These are phyloP conservation scores for Botrytis cinerea DNA, from an alignment of 2,329 filamentous ascomycete genomes.

Conservation along the genomic window DNA sequence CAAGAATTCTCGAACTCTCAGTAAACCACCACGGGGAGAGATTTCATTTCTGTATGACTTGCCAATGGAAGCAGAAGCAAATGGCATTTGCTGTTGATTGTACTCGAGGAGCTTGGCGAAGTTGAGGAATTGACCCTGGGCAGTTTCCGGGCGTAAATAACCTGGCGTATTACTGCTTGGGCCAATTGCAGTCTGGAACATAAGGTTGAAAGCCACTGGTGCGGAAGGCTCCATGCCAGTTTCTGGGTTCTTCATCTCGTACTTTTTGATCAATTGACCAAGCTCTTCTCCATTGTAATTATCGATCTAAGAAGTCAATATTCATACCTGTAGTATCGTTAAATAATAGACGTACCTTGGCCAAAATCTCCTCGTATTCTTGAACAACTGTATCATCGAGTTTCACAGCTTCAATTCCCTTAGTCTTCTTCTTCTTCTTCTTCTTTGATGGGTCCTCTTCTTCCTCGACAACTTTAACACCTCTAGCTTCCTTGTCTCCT, in stretches of 20 bases:
- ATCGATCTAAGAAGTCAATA: conserved; percentile 63
- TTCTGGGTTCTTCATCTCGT: conserved; percentile 84
- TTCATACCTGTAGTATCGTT: neutral
- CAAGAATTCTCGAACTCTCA: conserved; percentile 93
- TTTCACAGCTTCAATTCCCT: conserved; percentile 75
- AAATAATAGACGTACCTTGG: conserved; percentile 51
- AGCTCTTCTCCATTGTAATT: conserved; percentile 90
- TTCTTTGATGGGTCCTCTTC: conserved; percentile 72
- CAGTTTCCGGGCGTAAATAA: conserved; percentile 90
- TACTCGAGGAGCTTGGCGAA: conserved; percentile 96
- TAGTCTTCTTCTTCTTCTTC: conserved; percentile 92
- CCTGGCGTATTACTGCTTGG: conserved; percentile 84
- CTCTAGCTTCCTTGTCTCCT: conserved; percentile 89
- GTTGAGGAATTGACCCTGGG: conserved; percentile 96
- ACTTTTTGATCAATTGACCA: conserved; percentile 84
- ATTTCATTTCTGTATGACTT: conserved; percentile 99
- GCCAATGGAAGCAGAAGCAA: conserved; percentile 94
- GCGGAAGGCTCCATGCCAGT: conserved; percentile 75
- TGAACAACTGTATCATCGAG: conserved; percentile 82
- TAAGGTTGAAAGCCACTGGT: conserved; percentile 93
- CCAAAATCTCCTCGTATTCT: conserved; percentile 89
- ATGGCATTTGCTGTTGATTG: conserved; percentile 94
- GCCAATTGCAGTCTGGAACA: conserved; percentile 96
- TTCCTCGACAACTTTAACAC: conserved; percentile 75
- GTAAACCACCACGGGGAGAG: conserved; percentile 84